phyloP scores from a whole-genome alignment of 257 asterid genomes.

The Solanum paucissectum region DNA sequence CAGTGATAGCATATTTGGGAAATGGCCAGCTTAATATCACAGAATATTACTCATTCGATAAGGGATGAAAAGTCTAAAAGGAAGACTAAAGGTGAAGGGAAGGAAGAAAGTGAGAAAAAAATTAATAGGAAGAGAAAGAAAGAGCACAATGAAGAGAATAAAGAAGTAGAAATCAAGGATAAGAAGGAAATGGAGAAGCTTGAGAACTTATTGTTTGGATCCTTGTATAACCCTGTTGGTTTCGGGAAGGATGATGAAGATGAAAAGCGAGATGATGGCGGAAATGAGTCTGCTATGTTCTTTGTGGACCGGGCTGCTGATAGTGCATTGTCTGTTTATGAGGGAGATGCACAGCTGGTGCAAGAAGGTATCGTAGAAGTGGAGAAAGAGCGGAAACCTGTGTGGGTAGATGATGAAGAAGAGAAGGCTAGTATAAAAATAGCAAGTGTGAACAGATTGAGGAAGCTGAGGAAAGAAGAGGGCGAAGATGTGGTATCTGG shows the following conservation, averaged over 20 bases:
- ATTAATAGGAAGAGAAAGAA: constrained; percentile 37
- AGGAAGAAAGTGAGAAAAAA: constrained; percentile 20
- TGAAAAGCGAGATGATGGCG: constrained; percentile 27
- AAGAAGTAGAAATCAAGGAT: constrained; percentile 33
- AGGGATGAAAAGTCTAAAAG: constrained; percentile 27
- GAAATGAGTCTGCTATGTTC: constrained; percentile 39
- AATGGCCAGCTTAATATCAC: constrained; percentile 67
- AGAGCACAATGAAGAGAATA: constrained; percentile 19
- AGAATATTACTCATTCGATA: constrained; percentile 42
- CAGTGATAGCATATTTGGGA: neutral
- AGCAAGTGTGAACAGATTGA: constrained; percentile 61
- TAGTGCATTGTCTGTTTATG: constrained; percentile 44
- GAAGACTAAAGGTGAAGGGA: constrained; percentile 16
- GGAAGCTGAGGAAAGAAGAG: constrained; percentile 75
- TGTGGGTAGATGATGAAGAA: constrained; percentile 88
- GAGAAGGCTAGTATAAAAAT: constrained; percentile 48
- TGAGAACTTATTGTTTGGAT: constrained; percentile 61
- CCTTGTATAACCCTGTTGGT: constrained; percentile 49
- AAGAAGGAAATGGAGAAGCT: constrained; percentile 60
- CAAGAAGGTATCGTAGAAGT: constrained; percentile 11
- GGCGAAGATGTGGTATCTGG: constrained; percentile 65
- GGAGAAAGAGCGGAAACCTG: constrained; percentile 42
- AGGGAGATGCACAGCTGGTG: constrained; percentile 31
- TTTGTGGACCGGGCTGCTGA: constrained; percentile 55
- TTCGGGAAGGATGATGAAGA: constrained; percentile 47